Conservation (phyloP, 495 filamentous ascomycete genomes). For the Penicillium herquei region DNA sequence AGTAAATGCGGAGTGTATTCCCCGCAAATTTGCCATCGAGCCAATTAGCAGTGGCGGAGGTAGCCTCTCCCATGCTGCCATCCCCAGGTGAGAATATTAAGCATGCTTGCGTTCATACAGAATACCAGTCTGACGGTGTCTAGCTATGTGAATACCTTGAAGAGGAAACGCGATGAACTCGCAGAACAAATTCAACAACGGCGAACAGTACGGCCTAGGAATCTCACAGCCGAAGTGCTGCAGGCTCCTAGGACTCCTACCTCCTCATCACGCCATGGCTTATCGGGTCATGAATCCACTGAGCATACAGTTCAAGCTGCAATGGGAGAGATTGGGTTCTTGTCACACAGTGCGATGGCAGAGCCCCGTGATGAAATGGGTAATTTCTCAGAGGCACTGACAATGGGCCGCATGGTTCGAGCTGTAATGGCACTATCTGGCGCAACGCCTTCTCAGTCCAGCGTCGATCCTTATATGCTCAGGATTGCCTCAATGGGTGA, state of each 20-base stretch:
- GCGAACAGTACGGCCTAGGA: conserved; percentile 4
- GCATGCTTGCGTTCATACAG: neutral
- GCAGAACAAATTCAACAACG: conserved; percentile 10
- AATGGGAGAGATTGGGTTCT: conserved; percentile 29
- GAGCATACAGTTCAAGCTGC: conserved; percentile 23
- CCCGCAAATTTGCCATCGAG: conserved; percentile 18
- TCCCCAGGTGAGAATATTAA: conserved; percentile 20
- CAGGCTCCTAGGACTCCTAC: neutral
- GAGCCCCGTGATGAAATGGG: conserved; percentile 23
- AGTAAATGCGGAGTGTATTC: conserved; percentile 13
- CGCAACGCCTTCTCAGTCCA: conserved; percentile 12
- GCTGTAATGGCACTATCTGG: conserved; percentile 20
- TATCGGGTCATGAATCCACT: neutral
- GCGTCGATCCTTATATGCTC: conserved; percentile 1
- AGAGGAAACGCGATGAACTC: conserved; percentile 21
- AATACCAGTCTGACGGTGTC: neutral
- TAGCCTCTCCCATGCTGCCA: conserved; percentile 25
- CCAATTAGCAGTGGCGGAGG: conserved; percentile 15
- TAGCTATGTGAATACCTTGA: conserved; percentile 28
- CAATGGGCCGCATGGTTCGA: conserved; percentile 22
- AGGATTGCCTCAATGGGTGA: conserved; percentile 2
- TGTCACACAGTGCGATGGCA: conserved; percentile 32
- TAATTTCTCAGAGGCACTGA: conserved; percentile 20
- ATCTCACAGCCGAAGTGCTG: neutral
- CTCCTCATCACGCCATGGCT: neutral